A percentile compares a stretch with the other conserved stretches of the same genome.
phyloP scores from a whole-genome alignment of 371 early-diverging fungal species.

The Mucor sp. region DNA sequence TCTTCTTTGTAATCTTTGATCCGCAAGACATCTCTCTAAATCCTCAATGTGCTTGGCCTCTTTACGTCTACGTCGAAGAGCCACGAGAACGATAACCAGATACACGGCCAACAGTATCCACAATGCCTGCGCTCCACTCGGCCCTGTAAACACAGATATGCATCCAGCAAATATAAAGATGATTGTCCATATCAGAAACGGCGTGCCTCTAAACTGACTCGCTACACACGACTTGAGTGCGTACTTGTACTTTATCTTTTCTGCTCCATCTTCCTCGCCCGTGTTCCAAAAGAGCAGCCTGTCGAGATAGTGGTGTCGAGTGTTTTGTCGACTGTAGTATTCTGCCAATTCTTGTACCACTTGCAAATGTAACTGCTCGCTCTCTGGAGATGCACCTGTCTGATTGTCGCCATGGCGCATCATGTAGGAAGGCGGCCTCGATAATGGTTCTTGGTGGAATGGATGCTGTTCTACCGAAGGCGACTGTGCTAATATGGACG shows the following conservation, averaged over 20 bases:
- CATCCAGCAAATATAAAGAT: constrained; percentile 17
- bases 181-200: constrained; percentile 20
- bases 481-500: background rate
- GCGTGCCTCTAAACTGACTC: constrained; percentile 16
- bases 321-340: constrained; percentile 4
- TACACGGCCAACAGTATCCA: constrained; percentile 22
- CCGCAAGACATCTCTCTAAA: background rate
- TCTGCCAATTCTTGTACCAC: constrained; percentile 8
- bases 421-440: constrained; percentile 12
- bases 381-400: background rate
- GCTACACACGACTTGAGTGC: background rate
- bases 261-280: background rate
- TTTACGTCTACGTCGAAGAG: background rate
- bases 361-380: background rate
- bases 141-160: constrained; percentile 19
- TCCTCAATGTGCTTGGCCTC: background rate
- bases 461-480: background rate
- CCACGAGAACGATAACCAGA: background rate
- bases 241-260: background rate
- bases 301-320: background rate
- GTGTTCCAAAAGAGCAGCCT: background rate
- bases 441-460: background rate
- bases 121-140: constrained; percentile 13
- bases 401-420: background rate
- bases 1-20: background rate